Base-by-base conservation (phyloP, 1,284 basidiomycete genomes). In the Paramarasmius palmivorus region DNA sequence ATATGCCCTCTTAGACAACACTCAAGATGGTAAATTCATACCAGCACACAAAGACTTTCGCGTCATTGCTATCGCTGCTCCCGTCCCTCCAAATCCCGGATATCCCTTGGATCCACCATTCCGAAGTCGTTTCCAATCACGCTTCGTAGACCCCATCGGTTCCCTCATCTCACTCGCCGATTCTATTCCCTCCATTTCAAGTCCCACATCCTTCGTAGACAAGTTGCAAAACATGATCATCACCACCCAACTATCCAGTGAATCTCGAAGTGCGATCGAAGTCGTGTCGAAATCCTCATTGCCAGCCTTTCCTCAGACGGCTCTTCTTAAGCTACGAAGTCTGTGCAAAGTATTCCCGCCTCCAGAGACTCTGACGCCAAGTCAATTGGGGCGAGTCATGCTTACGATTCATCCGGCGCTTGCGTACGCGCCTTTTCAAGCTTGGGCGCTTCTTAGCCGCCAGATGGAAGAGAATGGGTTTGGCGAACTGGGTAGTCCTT, bases 51-150 rank as follows among this genome's bases (percentile, higher is more conserved):
- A 75, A 67, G 78, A 82, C 57, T 85, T 85, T 60, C 74, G 83
- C 19, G 82, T 85, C 26, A 78, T 86, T 37, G 83, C 83, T 7
- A 84, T 86, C 35, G 82, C 81, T 8, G 81, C 82, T 0, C 84
- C 84, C 1, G 83, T 86, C 0, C 84, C 83, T 15, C 84, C 84
- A 4, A 85, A 84, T 63, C 76, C 81, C 2, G 84, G 84, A 20
- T 82, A 83, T 61, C 83, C 84, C 15, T 73, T 86, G 3, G 84
- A 87, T 58, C 84, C 84, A 6, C 84, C 84, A 0, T 87, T 87
- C 65, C 75, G 84, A 23, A 84, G 82, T 63, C 81, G 84, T 17
- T 87, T 86, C 64, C 84, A 86, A 65, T 80, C 83, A 4, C 79
- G 84, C 19, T 86, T 86, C 62, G 66, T 86, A 36, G 84, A 87